phyloP scores from a whole-genome alignment of 441 rosid genomes.

The Populus hybrid region DNA sequence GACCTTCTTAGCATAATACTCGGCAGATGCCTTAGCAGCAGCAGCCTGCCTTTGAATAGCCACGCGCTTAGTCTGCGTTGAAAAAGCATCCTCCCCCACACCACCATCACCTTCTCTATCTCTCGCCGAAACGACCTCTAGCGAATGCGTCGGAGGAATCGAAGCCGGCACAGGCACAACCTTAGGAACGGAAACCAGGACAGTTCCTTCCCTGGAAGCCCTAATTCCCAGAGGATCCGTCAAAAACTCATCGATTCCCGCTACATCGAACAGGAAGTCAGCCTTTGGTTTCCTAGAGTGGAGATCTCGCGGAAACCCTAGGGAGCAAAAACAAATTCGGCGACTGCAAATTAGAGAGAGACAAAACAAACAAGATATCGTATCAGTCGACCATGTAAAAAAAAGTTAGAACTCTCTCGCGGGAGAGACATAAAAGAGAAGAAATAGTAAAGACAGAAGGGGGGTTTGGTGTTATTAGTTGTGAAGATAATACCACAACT shows the following conservation, averaged over 20 bases:
- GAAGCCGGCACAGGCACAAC: slow-evolving; percentile 26
- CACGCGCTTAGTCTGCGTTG: slow-evolving; percentile 53
- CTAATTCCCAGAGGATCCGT: slow-evolving; percentile 51
- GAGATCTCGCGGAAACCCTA: slow-evolving; percentile 80
- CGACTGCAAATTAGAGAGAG: slow-evolving; percentile 49
- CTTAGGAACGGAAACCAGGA: slow-evolving; percentile 82
- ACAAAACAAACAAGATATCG: slow-evolving; percentile 1
- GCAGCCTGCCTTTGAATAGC: slow-evolving; percentile 70
- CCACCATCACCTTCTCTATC: slow-evolving; percentile 21
- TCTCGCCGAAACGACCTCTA: slow-evolving; percentile 16
- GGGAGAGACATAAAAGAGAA: not conserved
- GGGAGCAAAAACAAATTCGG: slow-evolving; percentile 77
- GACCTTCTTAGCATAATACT: slow-evolving; percentile 55
- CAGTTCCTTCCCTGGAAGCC: slow-evolving; percentile 46
- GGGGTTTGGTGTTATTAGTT: slow-evolving; percentile 3
- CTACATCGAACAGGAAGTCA: slow-evolving; percentile 45
- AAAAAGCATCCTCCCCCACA: slow-evolving; percentile 40
- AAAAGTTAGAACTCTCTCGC: not conserved
- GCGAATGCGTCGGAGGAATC: slow-evolving; percentile 31
- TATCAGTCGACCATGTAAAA: not conserved
- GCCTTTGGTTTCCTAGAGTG: slow-evolving; percentile 35
- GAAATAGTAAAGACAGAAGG: not conserved
- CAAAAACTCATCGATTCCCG: slow-evolving; percentile 44
- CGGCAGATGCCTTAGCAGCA: slow-evolving; percentile 64
- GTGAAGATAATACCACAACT: not conserved